Base-by-base conservation (phyloP, 371 early-diverging fungal species). In the Apophysomyces trapeziformis region DNA sequence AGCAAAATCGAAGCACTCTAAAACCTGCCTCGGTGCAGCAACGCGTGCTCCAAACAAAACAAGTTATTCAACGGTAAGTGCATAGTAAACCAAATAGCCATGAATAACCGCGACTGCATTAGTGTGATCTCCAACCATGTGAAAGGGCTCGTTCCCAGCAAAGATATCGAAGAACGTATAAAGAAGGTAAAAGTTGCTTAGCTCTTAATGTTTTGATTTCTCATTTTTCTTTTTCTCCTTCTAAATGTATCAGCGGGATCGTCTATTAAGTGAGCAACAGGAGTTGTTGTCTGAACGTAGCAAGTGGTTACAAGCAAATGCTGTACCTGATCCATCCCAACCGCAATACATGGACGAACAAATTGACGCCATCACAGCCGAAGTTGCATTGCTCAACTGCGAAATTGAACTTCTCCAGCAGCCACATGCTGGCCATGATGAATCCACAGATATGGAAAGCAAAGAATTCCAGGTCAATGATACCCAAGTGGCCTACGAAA, bases 261-360 rank as follows among this genome's bases (percentile, higher is more conserved):
- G 85, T 6, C 74, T 94, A 38, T 39, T 70, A 11, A 78, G 67
- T 13, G 93, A 94, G 68, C 89, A 91, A 70, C 61, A 71, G 16
- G 92, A 90, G 64, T 79, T 92, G 7, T 72, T 87, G 56, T 73
- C 77, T 6, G 92, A 93, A 68, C 87, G 92, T 2, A 77, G 87
- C 26, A 63, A 81, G 1, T 84, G 89, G 1, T 80, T 92, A 3
- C 65, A 67, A 21, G 85, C 85, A 16, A 82, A 85, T 57, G 54
- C n/a, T 21, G 21, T 21, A 11, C 21, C 32, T 5, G 72, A 43
- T 68, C 71, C 73, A 73, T 68, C 80, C 11, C 71, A 77, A 32
- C 75, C 79, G 7, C 77, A 77, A 38, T 91, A 92, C 73, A 90
- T 93, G 91, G 92, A 93, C 63, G 94, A 93, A 47, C 89, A 93